Percentiles rank a stretch among this genome's conserved stretches.
Evolutionary conservation across 2,329 filamentous ascomycete species (phyloP).

Genomic region (Bertia moriformis): DNA sequence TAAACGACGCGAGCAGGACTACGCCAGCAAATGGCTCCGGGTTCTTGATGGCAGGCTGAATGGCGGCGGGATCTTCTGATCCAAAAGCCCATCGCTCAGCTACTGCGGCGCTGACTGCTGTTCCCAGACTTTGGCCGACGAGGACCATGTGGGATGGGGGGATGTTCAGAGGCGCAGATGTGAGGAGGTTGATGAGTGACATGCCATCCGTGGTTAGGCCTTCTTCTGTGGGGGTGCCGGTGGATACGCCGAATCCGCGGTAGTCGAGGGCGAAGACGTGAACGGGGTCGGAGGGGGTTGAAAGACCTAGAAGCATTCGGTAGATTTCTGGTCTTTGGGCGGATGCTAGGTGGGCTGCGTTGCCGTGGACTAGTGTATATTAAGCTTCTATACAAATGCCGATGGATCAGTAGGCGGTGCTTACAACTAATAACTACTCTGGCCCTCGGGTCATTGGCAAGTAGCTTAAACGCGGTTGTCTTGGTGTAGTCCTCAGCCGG

Average conservation of each 20-base stretch:
- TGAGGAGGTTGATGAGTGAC: conserved; percentile 1
- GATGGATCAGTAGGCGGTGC: neutral
- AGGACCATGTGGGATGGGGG: neutral
- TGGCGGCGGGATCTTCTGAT: neutral
- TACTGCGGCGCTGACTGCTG: neutral
- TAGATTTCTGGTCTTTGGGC: neutral
- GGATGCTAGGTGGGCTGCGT: neutral
- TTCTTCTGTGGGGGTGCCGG: neutral
- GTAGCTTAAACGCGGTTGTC: neutral
- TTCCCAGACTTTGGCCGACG: neutral
- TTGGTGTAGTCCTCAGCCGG: neutral
- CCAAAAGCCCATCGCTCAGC: neutral
- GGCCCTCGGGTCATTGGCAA: neutral
- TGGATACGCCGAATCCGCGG: conserved; percentile 1
- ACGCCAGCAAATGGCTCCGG: conserved; percentile 1
- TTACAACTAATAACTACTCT: neutral
- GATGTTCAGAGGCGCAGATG: neutral
- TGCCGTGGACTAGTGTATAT: neutral
- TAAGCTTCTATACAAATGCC: neutral
- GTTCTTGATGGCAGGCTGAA: neutral
- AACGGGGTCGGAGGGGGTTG: conserved; percentile 1
- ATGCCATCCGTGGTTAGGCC: neutral
- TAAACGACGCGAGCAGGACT: neutral
- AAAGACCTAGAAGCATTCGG: neutral
- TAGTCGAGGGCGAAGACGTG: conserved; percentile 1